These are phyloP conservation scores for Spatholobus suberectus DNA, from an alignment of 306 rosid genomes.

Conservation along the genomic window DNA sequence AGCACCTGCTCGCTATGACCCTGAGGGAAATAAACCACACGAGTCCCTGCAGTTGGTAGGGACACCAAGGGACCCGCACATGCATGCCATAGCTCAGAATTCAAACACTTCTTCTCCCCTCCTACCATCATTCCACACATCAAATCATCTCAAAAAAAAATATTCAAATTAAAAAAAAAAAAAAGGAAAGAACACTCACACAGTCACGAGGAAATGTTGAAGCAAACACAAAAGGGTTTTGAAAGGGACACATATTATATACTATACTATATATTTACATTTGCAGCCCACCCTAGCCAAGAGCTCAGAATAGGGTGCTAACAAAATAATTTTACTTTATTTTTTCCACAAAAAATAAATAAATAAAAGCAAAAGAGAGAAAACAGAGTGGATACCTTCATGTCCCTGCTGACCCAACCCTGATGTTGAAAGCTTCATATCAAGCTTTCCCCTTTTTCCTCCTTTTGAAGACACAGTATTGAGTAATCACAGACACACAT, in stretches of 20 bases:
- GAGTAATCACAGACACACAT: conserved; percentile 42
- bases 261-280: background rate
- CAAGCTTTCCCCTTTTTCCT: conserved; percentile 50
- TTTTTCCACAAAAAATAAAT: background rate
- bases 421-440: conserved; percentile 87
- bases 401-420: conserved; percentile 84
- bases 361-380: too few relatives aligned
- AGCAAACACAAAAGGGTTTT: conserved; percentile 24
- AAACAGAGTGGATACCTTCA: conserved; percentile 71
- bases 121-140: conserved; percentile 50
- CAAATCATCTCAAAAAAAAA: conserved; percentile 23
- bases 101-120: conserved; percentile 83
- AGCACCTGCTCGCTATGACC: conserved; percentile 88
- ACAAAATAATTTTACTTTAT: background rate
- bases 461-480: conserved; percentile 28
- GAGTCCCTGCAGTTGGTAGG: conserved; percentile 76
- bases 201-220: background rate
- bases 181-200: conserved; percentile 2
- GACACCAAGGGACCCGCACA: conserved; percentile 90
- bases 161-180: too few relatives aligned
- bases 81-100: conserved; percentile 94
- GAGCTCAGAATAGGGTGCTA: conserved; percentile 1
- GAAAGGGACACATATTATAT: conserved; percentile 37
- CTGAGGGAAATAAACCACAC: conserved; percentile 88
- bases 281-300: conserved; percentile 38